Evolutionary conservation across 2,329 filamentous ascomycete species (phyloP), one percentile per base, ranked within the genome.

Genomic region (Leptographium flavum): DNA sequence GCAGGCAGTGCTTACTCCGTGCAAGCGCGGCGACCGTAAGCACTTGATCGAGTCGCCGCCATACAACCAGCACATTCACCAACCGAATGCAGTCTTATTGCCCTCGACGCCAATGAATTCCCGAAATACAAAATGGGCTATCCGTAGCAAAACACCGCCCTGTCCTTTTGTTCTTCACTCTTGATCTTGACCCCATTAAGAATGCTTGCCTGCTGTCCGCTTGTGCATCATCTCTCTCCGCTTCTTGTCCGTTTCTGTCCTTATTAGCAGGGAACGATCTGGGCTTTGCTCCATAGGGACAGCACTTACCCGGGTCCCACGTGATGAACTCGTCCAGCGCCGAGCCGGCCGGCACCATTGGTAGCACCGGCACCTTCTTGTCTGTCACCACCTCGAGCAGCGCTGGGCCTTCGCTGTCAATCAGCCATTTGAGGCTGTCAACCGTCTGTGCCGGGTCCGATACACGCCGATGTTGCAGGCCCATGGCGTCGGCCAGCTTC

Each of bases 261-360:
- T 5, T 28, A 39, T 27, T 23, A 25, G 25, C 47, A 54, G 49
- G 40, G 28, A 25, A 53, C 31, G 21, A 53, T 22, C 57, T 52
- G 8, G 13, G n/a, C 31, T 22, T 28, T 6, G 13, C 39, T 19
- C 11, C 25, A 31, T 23, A 21, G 42, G 14, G 3, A n/a, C 6
- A 11, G 17, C 30, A 64, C 78, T 63, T 71, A 82, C 78, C 75
- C 68, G 79, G 73, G 62, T 94, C 87, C 64, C 86, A 94, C 17
- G 88, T 75, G 59, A 96, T 71, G 67, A 96, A 95, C 64, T 96
- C 92, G 60, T 96, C 87, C 56, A 98, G 71, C 48, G 74, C 90
- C 50, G 76, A 81, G 32, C 92, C 92, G 33, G 78, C 81, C 4
- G 90, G 90, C 39, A 98, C 92, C 92, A 96, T 96, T 32, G 92